Evolutionary conservation across 2,329 filamentous ascomycete genomes (phyloP).

Genomic region (Pseudocercospora cruenta): DNA sequence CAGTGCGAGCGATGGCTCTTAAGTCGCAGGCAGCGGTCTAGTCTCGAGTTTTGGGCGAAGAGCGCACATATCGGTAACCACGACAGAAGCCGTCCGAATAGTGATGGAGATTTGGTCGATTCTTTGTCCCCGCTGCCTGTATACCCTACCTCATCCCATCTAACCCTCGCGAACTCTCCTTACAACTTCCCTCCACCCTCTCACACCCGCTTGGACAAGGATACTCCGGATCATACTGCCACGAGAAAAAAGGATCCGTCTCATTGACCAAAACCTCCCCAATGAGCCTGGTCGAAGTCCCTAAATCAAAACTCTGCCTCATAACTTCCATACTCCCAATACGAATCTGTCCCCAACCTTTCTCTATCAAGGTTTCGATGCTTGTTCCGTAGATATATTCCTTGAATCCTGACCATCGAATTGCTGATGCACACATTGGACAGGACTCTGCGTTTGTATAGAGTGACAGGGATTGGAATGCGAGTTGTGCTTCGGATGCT

Average conservation of each 20-base stretch:
- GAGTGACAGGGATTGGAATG: slow-evolving; percentile 53
- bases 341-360: slow-evolving; percentile 58
- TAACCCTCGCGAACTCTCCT: not conserved
- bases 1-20: too few species aligned
- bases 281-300: slow-evolving; percentile 45
- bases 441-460: slow-evolving; percentile 64
- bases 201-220: slow-evolving; percentile 44
- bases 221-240: slow-evolving; percentile 54
- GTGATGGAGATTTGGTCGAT: too few species aligned
- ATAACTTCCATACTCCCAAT: slow-evolving; percentile 54
- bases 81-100: too few species aligned
- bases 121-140: too few species aligned
- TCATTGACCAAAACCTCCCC: slow-evolving; percentile 55
- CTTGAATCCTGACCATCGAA: slow-evolving; percentile 59
- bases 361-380: slow-evolving; percentile 50
- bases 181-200: slow-evolving; percentile 18
- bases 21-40: too few species aligned
- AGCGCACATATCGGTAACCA: too few species aligned
- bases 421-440: slow-evolving; percentile 62
- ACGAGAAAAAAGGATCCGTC: slow-evolving; percentile 58
- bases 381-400: slow-evolving; percentile 61
- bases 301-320: slow-evolving; percentile 45
- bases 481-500: slow-evolving; percentile 46
- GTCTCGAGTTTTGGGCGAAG: too few species aligned
- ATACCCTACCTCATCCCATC: not conserved